phyloP scores from a whole-genome alignment of 768 basidiomycete species.

The Clavaria fumosa region DNA sequence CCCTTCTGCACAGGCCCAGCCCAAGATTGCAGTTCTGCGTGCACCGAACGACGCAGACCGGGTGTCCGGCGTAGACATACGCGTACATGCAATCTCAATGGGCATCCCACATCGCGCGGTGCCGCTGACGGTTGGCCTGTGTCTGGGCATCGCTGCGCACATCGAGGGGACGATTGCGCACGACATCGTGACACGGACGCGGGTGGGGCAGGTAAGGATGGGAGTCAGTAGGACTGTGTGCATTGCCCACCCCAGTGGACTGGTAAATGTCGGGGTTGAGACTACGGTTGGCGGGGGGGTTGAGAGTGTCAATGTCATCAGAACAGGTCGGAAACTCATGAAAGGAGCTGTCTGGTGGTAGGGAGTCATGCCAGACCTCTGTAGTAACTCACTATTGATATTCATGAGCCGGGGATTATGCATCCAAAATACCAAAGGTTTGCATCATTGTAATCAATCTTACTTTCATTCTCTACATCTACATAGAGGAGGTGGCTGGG shows the following conservation, averaged over 20 bases:
- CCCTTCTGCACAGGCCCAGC: constrained; percentile 47
- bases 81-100: constrained; percentile 52
- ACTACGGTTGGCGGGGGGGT: constrained; percentile 31
- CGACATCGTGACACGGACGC: constrained; percentile 26
- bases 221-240: constrained; percentile 21
- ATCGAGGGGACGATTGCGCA: constrained; percentile 39
- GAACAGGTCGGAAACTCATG: constrained; percentile 62
- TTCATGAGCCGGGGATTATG: too few species aligned
- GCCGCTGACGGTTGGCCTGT: constrained; percentile 58
- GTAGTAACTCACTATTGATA: too few species aligned
- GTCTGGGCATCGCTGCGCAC: constrained; percentile 48
- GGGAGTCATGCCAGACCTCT: too few species aligned
- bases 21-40: constrained; percentile 49
- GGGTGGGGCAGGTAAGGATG: constrained; percentile 9
- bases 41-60: constrained; percentile 16
- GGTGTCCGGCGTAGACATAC: constrained; percentile 29
- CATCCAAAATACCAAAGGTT: too few species aligned
- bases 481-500: too few species aligned
- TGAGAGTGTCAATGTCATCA: constrained; percentile 42
- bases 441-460: too few species aligned
- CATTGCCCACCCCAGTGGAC: constrained; percentile 51
- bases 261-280: constrained; percentile 51
- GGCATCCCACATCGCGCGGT: constrained; percentile 56
- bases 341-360: constrained; percentile 54
- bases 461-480: too few species aligned